Evolutionary conservation across 495 filamentous ascomycete species (phyloP), one percentile per base, ranked within the genome.

Genomic region (Poronia punctata): DNA sequence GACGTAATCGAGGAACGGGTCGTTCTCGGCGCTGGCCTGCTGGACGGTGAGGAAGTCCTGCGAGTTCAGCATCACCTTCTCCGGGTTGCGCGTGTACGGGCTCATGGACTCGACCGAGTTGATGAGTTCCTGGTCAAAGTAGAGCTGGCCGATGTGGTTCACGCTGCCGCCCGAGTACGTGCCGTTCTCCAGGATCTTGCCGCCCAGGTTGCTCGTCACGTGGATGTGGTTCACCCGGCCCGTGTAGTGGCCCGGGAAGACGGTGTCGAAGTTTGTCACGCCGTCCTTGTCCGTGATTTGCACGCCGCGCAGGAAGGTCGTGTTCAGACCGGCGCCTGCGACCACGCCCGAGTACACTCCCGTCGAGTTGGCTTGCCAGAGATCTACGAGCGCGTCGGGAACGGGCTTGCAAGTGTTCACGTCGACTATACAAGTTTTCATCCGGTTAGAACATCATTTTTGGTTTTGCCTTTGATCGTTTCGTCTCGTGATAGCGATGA

Each of bases 221-320:
- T 61, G 54, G 36, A 53, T 54, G 39, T 61, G 58, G 18, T 45
- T 53, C 5, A 52, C 49, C 0, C 59, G 53, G 22, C 56, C 44
- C 8, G 59, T 59, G 46, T 77, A 79, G 45, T 79, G 74, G 7
- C 75, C 75, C 1, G 75, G 74, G 58, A 77, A 75, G 25, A 74
- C 49, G 0, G 71, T 62, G 20, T 67, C 52, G 43, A 79, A 77
- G 22, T 62, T 53, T 7, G 66, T 66, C 4, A 76, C 67, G 5
- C 74, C 74, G 5, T 73, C 62, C 0, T 52, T 36, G 46, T 75
- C 65, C 8, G 69, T 72, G 11, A 64, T 52, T 37, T 75, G 70
- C 21, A 75, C 55, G 31, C 72, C 72, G 5, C 72, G 67, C 6
- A 71, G 51, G 49, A 62, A 71, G 7, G 66, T 74, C 1, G 56